Evolutionary conservation across 768 basidiomycete genomes (phyloP).

Genomic region (Daedalea quercina): DNA sequence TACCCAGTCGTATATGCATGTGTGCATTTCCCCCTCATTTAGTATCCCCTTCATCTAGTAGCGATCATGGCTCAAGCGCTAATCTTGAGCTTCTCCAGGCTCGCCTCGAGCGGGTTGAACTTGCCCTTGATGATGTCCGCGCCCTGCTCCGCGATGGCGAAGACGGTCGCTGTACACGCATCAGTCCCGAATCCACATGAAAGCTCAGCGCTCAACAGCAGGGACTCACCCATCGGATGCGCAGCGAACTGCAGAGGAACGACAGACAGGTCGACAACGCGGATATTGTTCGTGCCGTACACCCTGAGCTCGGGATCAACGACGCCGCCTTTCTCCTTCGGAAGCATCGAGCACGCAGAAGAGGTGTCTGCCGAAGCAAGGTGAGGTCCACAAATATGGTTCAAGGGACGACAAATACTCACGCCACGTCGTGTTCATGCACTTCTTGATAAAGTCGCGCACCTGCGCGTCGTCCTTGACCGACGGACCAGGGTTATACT

Average conservation of each 20-base stretch:
- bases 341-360: slow-evolving; percentile 49
- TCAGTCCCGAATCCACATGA: no score
- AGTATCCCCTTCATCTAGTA: no score
- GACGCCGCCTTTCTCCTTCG: slow-evolving; percentile 42
- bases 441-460: slow-evolving; percentile 19
- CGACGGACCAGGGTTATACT: slow-evolving; percentile 25
- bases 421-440: slow-evolving; percentile 19
- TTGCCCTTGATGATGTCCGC: slow-evolving; percentile 23
- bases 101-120: slow-evolving; percentile 6
- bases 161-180: slow-evolving; percentile 30
- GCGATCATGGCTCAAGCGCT: not conserved
- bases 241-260: slow-evolving; percentile 44
- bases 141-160: slow-evolving; percentile 43
- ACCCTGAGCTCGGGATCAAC: slow-evolving; percentile 46
- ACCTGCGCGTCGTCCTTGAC: slow-evolving; percentile 23
- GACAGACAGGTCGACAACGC: slow-evolving; percentile 49
- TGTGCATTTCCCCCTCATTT: not conserved
- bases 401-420: not conserved
- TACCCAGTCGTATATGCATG: not conserved
- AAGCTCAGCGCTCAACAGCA: not conserved
- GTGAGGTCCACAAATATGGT: not conserved
- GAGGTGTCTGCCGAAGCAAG: slow-evolving; percentile 31
- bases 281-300: slow-evolving; percentile 51
- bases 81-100: not conserved
- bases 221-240: slow-evolving; percentile 36